phyloP scores from a whole-genome alignment of 768 basidiomycete species.

The Auricularia sp. region DNA sequence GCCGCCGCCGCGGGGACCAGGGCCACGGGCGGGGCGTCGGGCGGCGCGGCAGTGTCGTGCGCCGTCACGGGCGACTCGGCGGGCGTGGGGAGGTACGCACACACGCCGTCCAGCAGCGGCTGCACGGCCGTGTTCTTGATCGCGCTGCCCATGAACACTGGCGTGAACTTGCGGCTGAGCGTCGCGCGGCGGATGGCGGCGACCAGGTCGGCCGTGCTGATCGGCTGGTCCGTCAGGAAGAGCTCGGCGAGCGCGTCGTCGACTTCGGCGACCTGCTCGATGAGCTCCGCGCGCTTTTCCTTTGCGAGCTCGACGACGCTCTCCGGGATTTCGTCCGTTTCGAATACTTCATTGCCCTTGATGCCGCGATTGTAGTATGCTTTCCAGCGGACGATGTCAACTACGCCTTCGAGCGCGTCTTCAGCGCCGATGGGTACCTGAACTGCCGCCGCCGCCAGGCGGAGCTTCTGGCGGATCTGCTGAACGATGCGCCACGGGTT shows the following conservation, averaged over 20 bases:
- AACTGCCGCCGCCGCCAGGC: conserved; percentile 87
- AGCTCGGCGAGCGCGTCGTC: conserved; percentile 93
- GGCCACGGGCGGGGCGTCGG: conserved; percentile 56
- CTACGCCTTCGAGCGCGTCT: conserved; percentile 78
- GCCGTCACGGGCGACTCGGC: conserved; percentile 70
- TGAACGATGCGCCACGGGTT: conserved; percentile 93
- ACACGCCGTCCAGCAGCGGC: conserved; percentile 87
- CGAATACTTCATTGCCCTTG: conserved; percentile 70
- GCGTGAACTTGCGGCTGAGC: conserved; percentile 80
- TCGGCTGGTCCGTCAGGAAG: conserved; percentile 74
- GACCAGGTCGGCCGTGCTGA: conserved; percentile 62
- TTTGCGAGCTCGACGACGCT: conserved; percentile 63
- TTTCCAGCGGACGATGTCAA: conserved; percentile 92
- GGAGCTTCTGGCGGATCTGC: conserved; percentile 86
- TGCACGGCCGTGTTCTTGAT: conserved; percentile 97
- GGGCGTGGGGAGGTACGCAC: conserved; percentile 88
- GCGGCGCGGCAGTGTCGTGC: conserved; percentile 66
- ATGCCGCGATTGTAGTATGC: conserved; percentile 88
- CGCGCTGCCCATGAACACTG: conserved; percentile 94
- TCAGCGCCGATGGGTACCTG: conserved; percentile 93
- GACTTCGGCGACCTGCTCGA: conserved; percentile 92
- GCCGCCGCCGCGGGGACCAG: conserved; percentile 77
- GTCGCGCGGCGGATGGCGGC: conserved; percentile 86
- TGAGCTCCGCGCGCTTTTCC: conserved; percentile 80
- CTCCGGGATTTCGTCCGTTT: conserved; percentile 81